phyloP scores from a whole-genome alignment of 441 rosid genomes.

The Gossypium laxum region DNA sequence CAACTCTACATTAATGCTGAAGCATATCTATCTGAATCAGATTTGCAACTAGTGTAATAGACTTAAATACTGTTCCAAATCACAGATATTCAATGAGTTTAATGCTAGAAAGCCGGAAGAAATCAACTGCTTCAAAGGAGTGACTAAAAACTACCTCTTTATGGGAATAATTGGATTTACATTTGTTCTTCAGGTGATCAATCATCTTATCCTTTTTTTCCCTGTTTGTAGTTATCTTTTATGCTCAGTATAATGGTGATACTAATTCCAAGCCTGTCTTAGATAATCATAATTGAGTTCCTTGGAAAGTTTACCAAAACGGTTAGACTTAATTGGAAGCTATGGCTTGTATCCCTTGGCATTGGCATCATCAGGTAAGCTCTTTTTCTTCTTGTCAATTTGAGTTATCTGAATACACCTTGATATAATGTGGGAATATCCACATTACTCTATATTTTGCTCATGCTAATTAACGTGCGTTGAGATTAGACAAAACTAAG shows the following conservation, averaged over 20 bases:
- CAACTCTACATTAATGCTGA: neutral
- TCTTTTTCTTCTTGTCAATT: neutral
- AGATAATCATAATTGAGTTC: constrained; percentile 71
- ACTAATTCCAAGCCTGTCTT: constrained; percentile 9
- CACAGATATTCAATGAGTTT: constrained; percentile 83
- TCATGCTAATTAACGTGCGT: neutral
- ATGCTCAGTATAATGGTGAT: neutral
- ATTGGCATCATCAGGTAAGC: constrained; percentile 67
- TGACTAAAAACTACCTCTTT: constrained; percentile 63
- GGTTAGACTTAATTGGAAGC: constrained; percentile 54
- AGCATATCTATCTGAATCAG: neutral
- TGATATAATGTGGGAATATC: neutral
- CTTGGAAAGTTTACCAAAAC: constrained; percentile 69
- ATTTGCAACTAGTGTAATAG: neutral
- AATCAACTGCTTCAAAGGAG: constrained; percentile 66
- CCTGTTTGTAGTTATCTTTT: neutral
- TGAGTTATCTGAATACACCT: neutral
- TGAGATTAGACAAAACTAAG: neutral
- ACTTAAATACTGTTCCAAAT: constrained; percentile 10
- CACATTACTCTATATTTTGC: neutral
- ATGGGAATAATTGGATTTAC: constrained; percentile 63
- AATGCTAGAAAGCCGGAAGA: constrained; percentile 93
- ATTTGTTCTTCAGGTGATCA: constrained; percentile 53
- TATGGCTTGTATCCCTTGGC: constrained; percentile 58
- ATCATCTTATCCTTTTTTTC: neutral